Percentiles rank a stretch among this genome's conserved stretches.
Conservation (phyloP, 257 asterid species). For the Coffea canephora region DNA sequence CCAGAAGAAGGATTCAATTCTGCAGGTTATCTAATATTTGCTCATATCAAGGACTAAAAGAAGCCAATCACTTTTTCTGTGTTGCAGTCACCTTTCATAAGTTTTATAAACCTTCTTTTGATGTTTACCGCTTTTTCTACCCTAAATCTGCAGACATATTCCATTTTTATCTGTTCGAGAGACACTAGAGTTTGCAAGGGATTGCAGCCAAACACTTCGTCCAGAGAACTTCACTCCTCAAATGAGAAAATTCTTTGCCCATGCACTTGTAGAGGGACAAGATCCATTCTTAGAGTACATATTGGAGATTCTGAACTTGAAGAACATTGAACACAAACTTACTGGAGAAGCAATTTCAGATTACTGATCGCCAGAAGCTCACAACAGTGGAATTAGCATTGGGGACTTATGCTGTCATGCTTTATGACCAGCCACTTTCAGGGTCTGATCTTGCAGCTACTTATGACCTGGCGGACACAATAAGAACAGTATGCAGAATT, state of each 20-base stretch:
- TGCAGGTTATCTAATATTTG: not conserved
- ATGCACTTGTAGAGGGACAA: slow-evolving; percentile 19
- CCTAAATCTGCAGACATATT: slow-evolving; percentile 10
- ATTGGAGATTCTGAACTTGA: slow-evolving; percentile 17
- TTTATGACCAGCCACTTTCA: slow-evolving; percentile 19
- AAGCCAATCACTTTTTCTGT: not conserved
- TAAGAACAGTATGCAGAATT: slow-evolving; percentile 15
- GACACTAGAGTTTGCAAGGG: slow-evolving; percentile 21
- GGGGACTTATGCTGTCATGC: slow-evolving; percentile 15
- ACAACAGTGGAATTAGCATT: slow-evolving; percentile 13
- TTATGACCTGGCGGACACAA: slow-evolving; percentile 17
- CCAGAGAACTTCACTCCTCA: slow-evolving; percentile 20
- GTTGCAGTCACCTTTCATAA: not conserved
- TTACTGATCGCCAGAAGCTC: slow-evolving; percentile 13
- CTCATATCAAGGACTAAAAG: not conserved
- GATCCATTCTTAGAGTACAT: slow-evolving; percentile 20
- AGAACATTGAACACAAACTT: slow-evolving; percentile 9
- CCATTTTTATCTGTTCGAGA: slow-evolving; percentile 16
- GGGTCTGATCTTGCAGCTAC: slow-evolving; percentile 19
- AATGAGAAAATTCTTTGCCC: slow-evolving; percentile 17
- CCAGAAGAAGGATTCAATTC: not conserved
- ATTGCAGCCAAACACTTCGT: slow-evolving; percentile 17
- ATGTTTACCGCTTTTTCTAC: not conserved
- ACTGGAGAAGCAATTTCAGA: slow-evolving; percentile 13
- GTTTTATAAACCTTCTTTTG: not conserved